Conservation (phyloP, 495 filamentous ascomycete species). For the Aspergillus conjunctus region DNA sequence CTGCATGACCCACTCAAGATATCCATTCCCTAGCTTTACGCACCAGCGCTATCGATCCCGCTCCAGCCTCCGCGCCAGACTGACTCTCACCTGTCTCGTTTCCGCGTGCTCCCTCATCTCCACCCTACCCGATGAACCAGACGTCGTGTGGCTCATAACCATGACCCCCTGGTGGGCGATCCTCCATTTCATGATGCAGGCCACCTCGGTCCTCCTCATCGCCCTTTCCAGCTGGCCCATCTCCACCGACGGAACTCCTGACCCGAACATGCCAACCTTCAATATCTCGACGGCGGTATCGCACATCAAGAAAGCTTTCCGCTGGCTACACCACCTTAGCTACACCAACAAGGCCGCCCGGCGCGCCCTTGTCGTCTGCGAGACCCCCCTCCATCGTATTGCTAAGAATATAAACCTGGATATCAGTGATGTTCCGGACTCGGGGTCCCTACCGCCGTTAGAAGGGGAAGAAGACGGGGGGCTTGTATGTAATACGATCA, state of each 20-base stretch:
- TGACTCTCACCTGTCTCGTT: slow-evolving; percentile 56
- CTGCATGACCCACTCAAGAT: slow-evolving; percentile 44
- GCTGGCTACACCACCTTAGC: slow-evolving; percentile 50
- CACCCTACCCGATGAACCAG: slow-evolving; percentile 47
- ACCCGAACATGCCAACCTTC: neutral
- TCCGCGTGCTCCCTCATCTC: slow-evolving; percentile 55
- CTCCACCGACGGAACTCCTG: neutral
- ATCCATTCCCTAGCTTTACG: slow-evolving; percentile 4
- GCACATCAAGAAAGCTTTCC: slow-evolving; percentile 50
- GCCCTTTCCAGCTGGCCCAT: slow-evolving; percentile 44
- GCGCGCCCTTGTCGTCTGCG: slow-evolving; percentile 52
- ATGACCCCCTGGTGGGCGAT: slow-evolving; percentile 62
- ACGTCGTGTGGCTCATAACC: slow-evolving; percentile 46
- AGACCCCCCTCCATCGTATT: slow-evolving; percentile 33
- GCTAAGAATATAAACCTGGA: slow-evolving; percentile 34
- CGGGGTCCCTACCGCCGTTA: slow-evolving; percentile 7
- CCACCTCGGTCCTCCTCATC: slow-evolving; percentile 57
- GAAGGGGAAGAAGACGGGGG: slow-evolving; percentile 1
- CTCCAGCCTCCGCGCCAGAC: slow-evolving; percentile 50
- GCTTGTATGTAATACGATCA: neutral
- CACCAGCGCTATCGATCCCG: slow-evolving; percentile 28
- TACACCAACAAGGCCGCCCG: slow-evolving; percentile 44
- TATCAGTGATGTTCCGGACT: slow-evolving; percentile 34
- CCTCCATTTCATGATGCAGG: slow-evolving; percentile 65
- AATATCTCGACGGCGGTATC: slow-evolving; percentile 38